Evolutionary conservation across 2,329 filamentous ascomycete genomes (phyloP).

Genomic region (Zasmidium cellare): DNA sequence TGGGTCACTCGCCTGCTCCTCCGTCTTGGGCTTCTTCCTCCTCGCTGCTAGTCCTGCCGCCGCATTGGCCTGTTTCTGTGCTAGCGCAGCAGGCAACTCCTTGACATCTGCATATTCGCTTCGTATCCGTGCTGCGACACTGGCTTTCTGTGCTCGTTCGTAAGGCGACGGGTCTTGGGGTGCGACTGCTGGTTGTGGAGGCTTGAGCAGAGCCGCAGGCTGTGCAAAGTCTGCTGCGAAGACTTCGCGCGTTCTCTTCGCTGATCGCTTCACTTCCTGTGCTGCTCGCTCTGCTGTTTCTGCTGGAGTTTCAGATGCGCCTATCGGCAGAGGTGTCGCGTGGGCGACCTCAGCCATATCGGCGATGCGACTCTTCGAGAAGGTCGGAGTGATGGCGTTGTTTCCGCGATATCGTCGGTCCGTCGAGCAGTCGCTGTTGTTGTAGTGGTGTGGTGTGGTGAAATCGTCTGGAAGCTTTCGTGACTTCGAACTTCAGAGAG

Average conservation of each 20-base stretch:
- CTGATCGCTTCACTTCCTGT: conserved; percentile 44
- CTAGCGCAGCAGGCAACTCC: conserved; percentile 74
- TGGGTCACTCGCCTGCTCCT: conserved; percentile 53
- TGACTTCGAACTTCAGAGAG: neutral
- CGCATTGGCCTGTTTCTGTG: conserved; percentile 72
- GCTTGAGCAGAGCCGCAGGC: conserved; percentile 42
- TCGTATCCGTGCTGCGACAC: conserved; percentile 60
- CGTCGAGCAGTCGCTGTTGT: no score
- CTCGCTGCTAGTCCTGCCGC: conserved; percentile 58
- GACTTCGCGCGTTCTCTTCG: conserved; percentile 56
- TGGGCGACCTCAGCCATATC: conserved; percentile 20
- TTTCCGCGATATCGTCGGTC: neutral
- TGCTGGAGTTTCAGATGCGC: conserved; percentile 19
- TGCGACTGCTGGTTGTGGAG: conserved; percentile 42
- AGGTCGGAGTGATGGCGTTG: neutral
- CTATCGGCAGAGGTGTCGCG: neutral
- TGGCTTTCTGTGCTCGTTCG: conserved; percentile 46
- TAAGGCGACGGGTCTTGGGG: conserved; percentile 46
- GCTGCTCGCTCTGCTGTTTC: conserved; percentile 25
- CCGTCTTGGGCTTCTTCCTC: conserved; percentile 62
- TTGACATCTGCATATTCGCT: conserved; percentile 77
- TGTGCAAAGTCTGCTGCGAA: conserved; percentile 55
- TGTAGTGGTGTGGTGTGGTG: no score
- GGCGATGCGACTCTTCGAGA: neutral
- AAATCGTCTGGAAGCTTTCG: neutral